phyloP scores from a whole-genome alignment of 1,284 basidiomycete genomes.

The Cutaneotrichosporon arboriforme region DNA sequence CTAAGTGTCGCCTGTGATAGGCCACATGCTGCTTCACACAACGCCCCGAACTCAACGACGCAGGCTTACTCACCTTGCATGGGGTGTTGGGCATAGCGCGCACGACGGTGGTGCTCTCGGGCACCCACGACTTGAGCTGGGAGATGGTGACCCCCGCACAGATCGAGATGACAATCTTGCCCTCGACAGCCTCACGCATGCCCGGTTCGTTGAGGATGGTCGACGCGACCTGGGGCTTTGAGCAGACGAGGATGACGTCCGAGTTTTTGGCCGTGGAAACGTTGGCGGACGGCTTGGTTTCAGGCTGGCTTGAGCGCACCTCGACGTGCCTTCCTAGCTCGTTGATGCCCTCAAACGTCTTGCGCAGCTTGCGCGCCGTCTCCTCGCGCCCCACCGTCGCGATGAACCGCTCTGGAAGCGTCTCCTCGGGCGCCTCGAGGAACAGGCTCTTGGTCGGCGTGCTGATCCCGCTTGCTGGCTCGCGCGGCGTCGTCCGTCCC shows the following conservation, averaged over 20 bases:
- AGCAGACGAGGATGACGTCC: slow-evolving; percentile 84
- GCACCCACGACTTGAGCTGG: slow-evolving; percentile 72
- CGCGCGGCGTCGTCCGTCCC: slow-evolving; percentile 34
- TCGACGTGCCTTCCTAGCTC: slow-evolving; percentile 61
- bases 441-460: slow-evolving; percentile 57
- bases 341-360: slow-evolving; percentile 57
- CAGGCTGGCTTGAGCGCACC: slow-evolving; percentile 54
- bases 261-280: slow-evolving; percentile 65
- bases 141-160: slow-evolving; percentile 87
- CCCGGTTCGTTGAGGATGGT: slow-evolving; percentile 69
- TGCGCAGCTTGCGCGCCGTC: slow-evolving; percentile 64
- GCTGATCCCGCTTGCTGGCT: slow-evolving; percentile 73
- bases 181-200: slow-evolving; percentile 77
- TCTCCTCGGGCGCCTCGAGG: slow-evolving; percentile 55
- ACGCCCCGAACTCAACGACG: neutral
- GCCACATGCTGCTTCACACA: neutral
- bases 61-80: slow-evolving; percentile 63
- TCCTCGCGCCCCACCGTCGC: slow-evolving; percentile 81
- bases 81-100: slow-evolving; percentile 99
- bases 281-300: slow-evolving; percentile 53
- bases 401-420: slow-evolving; percentile 75
- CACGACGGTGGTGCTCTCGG: slow-evolving; percentile 72
- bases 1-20: too few species aligned
- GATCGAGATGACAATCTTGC: slow-evolving; percentile 92
- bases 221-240: slow-evolving; percentile 86